Conservation (phyloP, 441 rosid species). For the Geranium incanum region DNA sequence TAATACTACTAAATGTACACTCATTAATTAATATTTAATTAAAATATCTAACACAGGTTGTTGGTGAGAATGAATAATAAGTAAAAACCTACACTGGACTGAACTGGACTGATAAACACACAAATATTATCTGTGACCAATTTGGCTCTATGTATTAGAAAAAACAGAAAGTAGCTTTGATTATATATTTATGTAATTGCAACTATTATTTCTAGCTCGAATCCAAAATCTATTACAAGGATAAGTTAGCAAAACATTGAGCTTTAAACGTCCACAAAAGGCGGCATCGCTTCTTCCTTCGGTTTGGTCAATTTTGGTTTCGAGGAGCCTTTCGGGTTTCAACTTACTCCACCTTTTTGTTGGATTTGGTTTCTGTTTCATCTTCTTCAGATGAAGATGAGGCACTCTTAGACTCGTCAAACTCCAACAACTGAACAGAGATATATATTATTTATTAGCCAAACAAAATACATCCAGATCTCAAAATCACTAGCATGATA, state of each 20-base stretch:
- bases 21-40: too few species aligned
- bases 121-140: too few species aligned
- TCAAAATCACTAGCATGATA: not conserved
- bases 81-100: too few species aligned
- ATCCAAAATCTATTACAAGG: not conserved
- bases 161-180: too few species aligned
- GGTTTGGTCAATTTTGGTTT: not conserved
- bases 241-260: not conserved
- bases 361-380: slow-evolving; percentile 21
- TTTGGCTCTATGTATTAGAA: too few species aligned
- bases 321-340: not conserved
- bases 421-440: slow-evolving; percentile 71
- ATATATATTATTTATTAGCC: not conserved
- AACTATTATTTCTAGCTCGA: not conserved
- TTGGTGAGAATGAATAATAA: too few species aligned
- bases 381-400: slow-evolving; percentile 36
- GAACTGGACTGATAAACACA: too few species aligned
- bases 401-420: slow-evolving; percentile 62
- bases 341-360: slow-evolving; percentile 51
- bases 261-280: not conserved
- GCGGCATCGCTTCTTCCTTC: not conserved
- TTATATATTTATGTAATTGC: not conserved
- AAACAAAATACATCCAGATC: not conserved
- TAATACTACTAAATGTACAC: too few species aligned
- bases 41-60: too few species aligned